These are phyloP conservation scores for Jatropha podagrica DNA, from an alignment of 441 rosid species.

Conservation along the genomic window DNA sequence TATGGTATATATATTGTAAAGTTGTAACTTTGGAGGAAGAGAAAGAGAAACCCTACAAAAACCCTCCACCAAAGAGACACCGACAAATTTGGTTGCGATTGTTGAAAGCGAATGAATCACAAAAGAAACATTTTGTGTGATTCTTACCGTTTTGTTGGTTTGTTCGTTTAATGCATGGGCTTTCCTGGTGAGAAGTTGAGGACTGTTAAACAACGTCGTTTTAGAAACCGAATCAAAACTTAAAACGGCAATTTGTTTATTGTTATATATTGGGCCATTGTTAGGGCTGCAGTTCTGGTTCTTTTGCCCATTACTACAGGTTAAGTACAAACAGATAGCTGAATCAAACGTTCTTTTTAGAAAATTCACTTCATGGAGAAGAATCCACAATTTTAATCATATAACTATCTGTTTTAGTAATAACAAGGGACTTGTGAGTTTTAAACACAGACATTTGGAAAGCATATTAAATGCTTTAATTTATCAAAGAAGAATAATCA, in stretches of 20 bases:
- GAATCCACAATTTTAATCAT: not conserved
- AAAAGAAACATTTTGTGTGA: not conserved
- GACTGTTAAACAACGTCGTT: not conserved
- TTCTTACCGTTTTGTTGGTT: not conserved
- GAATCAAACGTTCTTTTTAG: not conserved
- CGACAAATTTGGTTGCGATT: not conserved
- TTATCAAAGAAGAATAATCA: not conserved
- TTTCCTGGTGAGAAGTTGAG: not conserved
- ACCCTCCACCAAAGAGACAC: constrained; percentile 25
- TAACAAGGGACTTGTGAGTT: too few species aligned
- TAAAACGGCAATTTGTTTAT: not conserved
- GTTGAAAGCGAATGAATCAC: constrained; percentile 4
- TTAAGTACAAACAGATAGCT: not conserved
- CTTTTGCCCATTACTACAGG: not conserved
- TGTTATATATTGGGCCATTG: too few species aligned
- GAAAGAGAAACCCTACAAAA: constrained; percentile 37
- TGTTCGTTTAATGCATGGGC: not conserved
- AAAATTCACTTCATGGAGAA: not conserved
- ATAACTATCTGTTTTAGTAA: too few species aligned
- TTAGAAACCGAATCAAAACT: too few species aligned
- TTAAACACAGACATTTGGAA: too few species aligned
- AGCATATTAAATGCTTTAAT: not conserved
- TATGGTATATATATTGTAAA: not conserved
- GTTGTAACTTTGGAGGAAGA: not conserved
- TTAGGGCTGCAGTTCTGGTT: not conserved